A percentile compares a stretch with the other conserved stretches of the same genome.
Conservation (phyloP, 108 stramenopile genomes). For the Cyclotella choctawhatcheeana region DNA sequence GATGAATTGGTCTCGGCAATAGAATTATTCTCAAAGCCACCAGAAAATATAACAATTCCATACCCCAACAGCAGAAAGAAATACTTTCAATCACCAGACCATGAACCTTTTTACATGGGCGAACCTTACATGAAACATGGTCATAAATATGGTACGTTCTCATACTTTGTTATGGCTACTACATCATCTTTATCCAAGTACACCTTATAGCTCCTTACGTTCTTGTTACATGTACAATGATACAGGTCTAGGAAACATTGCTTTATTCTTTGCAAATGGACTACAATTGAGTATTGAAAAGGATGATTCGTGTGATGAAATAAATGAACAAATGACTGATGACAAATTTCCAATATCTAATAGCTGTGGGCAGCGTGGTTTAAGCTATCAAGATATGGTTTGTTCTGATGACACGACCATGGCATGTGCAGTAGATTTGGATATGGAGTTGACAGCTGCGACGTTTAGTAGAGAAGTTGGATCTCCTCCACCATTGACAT, state of each 20-base stretch:
- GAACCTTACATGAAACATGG: slow-evolving; percentile 40
- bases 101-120: slow-evolving; percentile 40
- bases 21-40: slow-evolving; percentile 20
- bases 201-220: neutral
- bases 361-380: slow-evolving; percentile 31
- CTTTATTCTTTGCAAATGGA: slow-evolving; percentile 41
- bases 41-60: slow-evolving; percentile 8
- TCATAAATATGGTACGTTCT: slow-evolving; percentile 46
- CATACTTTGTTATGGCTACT: neutral
- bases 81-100: slow-evolving; percentile 4
- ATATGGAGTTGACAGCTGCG: slow-evolving; percentile 38
- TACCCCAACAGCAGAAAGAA: slow-evolving; percentile 10
- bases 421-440: slow-evolving; percentile 30
- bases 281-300: slow-evolving; percentile 43
- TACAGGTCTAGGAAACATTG: slow-evolving; percentile 26
- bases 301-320: slow-evolving; percentile 46
- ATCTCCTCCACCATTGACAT: slow-evolving; percentile 32
- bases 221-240: neutral
- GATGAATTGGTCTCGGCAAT: slow-evolving; percentile 37
- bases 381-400: slow-evolving; percentile 24
- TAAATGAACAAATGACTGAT: slow-evolving; percentile 18
- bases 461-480: slow-evolving; percentile 23
- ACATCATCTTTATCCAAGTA: neutral
- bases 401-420: slow-evolving; percentile 23
- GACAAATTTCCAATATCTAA: slow-evolving; percentile 27